These are phyloP conservation scores for Lyophyllum shimeji DNA, from an alignment of 768 basidiomycete species.

Conservation along the genomic window DNA sequence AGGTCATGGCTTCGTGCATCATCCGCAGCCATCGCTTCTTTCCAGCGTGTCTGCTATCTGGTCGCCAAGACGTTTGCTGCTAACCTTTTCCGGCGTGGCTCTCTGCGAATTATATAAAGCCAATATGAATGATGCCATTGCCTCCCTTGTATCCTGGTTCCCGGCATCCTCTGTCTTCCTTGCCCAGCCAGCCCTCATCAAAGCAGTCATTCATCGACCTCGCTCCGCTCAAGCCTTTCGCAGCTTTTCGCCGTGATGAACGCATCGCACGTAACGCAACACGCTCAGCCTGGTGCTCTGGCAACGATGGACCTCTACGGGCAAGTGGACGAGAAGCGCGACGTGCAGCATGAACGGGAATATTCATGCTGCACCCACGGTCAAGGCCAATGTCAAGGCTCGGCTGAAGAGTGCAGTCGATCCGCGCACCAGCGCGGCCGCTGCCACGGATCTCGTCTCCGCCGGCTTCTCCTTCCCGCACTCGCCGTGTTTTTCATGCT, in stretches of 20 bases:
- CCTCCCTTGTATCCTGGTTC: too few relatives aligned
- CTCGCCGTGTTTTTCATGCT: constrained; percentile 30
- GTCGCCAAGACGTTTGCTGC: neutral
- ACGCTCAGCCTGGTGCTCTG: neutral
- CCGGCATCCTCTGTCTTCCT: too few relatives aligned
- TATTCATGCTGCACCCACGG: too few relatives aligned
- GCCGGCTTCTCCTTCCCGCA: constrained; percentile 34
- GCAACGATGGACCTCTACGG: neutral
- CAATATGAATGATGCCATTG: too few relatives aligned
- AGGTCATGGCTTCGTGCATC: too few relatives aligned
- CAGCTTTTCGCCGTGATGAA: neutral
- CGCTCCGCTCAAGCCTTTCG: neutral
- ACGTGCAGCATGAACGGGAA: neutral
- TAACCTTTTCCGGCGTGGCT: too few relatives aligned
- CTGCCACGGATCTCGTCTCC: constrained; percentile 11
- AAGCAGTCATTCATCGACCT: too few relatives aligned
- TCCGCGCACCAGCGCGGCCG: constrained; percentile 1
- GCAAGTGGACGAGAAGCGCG: neutral
- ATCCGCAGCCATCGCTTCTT: too few relatives aligned
- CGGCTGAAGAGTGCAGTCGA: neutral
- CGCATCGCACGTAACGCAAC: neutral
- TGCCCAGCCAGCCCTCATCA: too few relatives aligned
- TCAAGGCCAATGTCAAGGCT: neutral
- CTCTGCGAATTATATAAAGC: too few relatives aligned
- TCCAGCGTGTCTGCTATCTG: neutral